These are phyloP conservation scores for Lipomyces mesembrius DNA, from an alignment of 805 yeast genomes.

Conservation along the genomic window DNA sequence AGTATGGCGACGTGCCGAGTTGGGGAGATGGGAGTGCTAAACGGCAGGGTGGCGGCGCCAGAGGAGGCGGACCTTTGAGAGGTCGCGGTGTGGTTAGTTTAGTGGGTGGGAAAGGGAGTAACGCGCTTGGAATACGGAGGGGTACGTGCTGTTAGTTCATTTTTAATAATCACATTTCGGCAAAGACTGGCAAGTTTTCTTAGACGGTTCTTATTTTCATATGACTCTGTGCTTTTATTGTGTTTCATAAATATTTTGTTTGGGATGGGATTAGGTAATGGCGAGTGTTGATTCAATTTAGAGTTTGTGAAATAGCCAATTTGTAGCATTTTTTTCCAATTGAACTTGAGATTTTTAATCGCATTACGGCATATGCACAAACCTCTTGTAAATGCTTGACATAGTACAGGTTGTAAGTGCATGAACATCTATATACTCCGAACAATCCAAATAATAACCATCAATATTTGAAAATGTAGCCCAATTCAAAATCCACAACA, in stretches of 20 bases:
- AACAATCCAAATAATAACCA: background rate
- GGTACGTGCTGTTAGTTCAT: conserved; percentile 29
- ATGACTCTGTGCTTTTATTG: background rate
- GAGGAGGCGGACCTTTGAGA: conserved; percentile 5
- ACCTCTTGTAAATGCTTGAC: background rate
- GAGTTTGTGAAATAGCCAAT: background rate
- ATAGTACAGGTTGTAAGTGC: background rate
- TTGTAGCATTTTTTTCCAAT: background rate
- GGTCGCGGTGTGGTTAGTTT: conserved; percentile 36
- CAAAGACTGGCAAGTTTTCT: background rate
- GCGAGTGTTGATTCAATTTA: background rate
- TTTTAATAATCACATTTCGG: background rate
- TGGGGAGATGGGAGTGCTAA: conserved; percentile 43
- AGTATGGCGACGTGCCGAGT: conserved; percentile 54
- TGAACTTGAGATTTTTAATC: background rate
- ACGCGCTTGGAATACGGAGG: conserved; percentile 35
- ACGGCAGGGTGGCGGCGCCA: conserved; percentile 13
- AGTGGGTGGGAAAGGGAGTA: conserved; percentile 38
- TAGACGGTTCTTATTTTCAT: background rate
- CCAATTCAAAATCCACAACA: background rate
- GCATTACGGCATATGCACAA: no score
- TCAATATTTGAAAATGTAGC: background rate
- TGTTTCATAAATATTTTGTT: background rate
- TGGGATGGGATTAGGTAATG: conserved; percentile 1
- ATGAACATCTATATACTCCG: background rate